Base-by-base conservation (phyloP, 768 basidiomycete species). In the Leucocoprinus leucothites region DNA sequence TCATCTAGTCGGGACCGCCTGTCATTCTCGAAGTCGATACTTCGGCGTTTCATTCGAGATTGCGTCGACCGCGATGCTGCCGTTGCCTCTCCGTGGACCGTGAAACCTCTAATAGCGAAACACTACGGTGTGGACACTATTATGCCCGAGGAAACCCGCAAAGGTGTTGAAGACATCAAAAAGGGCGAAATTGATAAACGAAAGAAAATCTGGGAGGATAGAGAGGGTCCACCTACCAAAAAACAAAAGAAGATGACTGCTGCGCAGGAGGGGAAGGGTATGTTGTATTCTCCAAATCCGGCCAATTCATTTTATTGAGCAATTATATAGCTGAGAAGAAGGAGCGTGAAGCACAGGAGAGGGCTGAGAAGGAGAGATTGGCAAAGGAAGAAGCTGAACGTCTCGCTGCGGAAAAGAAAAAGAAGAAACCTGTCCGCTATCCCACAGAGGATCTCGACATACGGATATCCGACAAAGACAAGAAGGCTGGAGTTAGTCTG, bases 21-120 rank as follows among this genome's bases (percentile, higher is more conserved):
- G 18, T 86, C 93, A 18, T 98, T 98, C 72, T 96, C 94, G 25
- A 98, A 98, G 70, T 94, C 94, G 16, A 96, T 98, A 62, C 82
- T 99, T 25, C 91, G 94, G 60, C 88, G 94, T 14, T 98, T 96
- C 71, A 91, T 99, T 56, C 87, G 92, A 58, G 97, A 98, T 65
- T 96, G 94, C 63, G 89, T 99, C 2, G 89, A 92, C 64, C 86
- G 97, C 31, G 94, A 96, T 61, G 80, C 93, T 14, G 89, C 92
- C 8, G 88, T 96, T 24, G 94, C 93, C 7, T 91, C 93, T 1
- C 96, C 97, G 5, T 99, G 97, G 97, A 87, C 86, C 1, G 94
- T 98, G 26, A 98, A 98, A 68, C 82, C 82, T 1, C 72, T 78
- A 5, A 89, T 98, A 53, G 95, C 94, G 1, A 80, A 81, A 56